Conservation (phyloP, 2,329 filamentous ascomycete species). For the Didymella pomorum region DNA sequence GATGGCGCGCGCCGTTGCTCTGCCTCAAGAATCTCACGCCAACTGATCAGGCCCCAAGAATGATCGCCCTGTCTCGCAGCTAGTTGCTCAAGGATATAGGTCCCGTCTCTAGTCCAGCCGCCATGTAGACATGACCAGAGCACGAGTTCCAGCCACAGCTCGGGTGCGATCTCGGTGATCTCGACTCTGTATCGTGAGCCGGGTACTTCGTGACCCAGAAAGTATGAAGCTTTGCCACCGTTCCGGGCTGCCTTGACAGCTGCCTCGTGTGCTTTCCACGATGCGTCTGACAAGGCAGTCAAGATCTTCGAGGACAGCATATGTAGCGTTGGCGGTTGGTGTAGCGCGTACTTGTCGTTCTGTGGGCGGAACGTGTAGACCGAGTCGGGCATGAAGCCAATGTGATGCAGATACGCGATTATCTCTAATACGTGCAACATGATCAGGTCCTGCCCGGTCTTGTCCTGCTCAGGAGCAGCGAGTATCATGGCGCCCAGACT, state of each 20-base stretch:
- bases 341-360: conserved; percentile 49
- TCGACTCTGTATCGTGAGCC: conserved; percentile 53
- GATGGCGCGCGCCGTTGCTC: conserved; percentile 32
- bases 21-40: conserved; percentile 52
- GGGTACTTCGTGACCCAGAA: conserved; percentile 55
- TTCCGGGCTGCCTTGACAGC: conserved; percentile 39
- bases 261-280: conserved; percentile 58
- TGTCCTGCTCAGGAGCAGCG: conserved; percentile 37
- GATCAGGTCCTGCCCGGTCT: conserved; percentile 35
- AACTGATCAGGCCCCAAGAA: conserved; percentile 51
- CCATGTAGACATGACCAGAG: conserved; percentile 61
- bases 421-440: conserved; percentile 58
- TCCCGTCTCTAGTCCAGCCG: conserved; percentile 56
- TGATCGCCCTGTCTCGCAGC: conserved; percentile 29
- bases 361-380: conserved; percentile 53
- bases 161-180: conserved; percentile 53
- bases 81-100: conserved; percentile 49
- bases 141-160: conserved; percentile 62
- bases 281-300: conserved; percentile 59
- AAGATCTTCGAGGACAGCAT: conserved; percentile 59
- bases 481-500: conserved; percentile 58
- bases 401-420: conserved; percentile 58
- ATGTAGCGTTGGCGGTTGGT: conserved; percentile 58
- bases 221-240: conserved; percentile 49
- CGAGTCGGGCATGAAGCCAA: conserved; percentile 56